Base-by-base conservation (phyloP, 495 filamentous ascomycete genomes). In the Platismatia glauca region DNA sequence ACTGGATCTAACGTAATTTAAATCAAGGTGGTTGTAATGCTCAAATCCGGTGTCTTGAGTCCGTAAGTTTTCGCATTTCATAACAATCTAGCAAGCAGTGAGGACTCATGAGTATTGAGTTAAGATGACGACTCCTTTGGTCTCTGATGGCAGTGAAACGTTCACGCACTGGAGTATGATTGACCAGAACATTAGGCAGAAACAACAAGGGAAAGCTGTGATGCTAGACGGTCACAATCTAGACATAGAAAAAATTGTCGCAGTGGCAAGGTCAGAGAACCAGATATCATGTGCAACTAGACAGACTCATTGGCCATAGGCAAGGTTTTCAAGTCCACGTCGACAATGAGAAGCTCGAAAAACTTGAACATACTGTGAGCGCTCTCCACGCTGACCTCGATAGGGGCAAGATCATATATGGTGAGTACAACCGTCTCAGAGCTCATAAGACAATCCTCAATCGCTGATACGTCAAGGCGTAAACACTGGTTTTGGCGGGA, bases 401-500 rank as follows among this genome's bases (percentile, higher is more conserved):
- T 24, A 38, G 29, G 24, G 57, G 57, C 8, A 24, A n/a, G n/a
- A 8, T 59, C 15, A 44, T 59, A 44, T 59, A 59, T 33, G 57
- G 57, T 59, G 29, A 44, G 57, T 39, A 18, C 3, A 29, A 27
- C 7, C 11, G 11, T 15, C 46, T 16, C 16, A 1, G 22, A 44
- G n/a, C 16, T 7, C 5, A 9, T 22, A 12, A 29, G 24, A 24
- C 2, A 27, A 4, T 59, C 24, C 22, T 7, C 24, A 33, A 16
- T 12, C 16, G 41, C 27, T 59, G 11, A 29, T 12, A 44, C 22
- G 18, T 8, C 20, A 38, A 68, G 82, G 82, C 7, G 85, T 88
- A 57, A 88, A 82, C 64, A 87, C 86, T 4, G 86, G 85, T 20
- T 86, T 86, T 56, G 86, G 86, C 20, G 86, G 85, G 22, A 86